Evolutionary conservation across 1,284 basidiomycete species (phyloP).

Genomic region (Pholiota adiposa): DNA sequence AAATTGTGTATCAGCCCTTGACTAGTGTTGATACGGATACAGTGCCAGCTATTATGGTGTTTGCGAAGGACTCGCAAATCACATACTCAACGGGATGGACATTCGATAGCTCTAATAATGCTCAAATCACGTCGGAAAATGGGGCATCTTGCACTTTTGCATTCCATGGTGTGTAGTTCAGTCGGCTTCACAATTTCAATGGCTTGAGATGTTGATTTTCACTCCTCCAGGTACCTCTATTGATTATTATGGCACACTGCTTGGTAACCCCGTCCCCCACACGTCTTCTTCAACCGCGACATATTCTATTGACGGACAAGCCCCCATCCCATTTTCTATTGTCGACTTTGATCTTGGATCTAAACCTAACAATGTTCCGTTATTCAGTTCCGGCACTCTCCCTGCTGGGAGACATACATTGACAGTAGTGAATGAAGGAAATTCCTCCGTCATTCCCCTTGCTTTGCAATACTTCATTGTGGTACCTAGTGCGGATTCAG

Average conservation of each 20-base stretch:
- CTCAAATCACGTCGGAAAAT: neutral
- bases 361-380: neutral
- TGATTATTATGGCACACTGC: neutral
- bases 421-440: neutral
- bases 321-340: neutral
- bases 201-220: too few species aligned
- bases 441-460: neutral
- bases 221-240: neutral
- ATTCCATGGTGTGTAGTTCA: neutral
- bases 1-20: neutral
- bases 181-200: too few species aligned
- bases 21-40: neutral
- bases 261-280: neutral
- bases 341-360: neutral
- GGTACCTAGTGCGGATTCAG: neutral
- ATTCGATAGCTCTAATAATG: too few species aligned
- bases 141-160: neutral
- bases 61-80: neutral
- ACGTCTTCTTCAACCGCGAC: neutral
- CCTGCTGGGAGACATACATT: neutral
- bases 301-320: neutral
- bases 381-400: neutral
- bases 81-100: neutral
- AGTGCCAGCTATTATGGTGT: neutral
- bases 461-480: neutral